Base-by-base conservation (phyloP, 768 basidiomycete genomes). In the Lactarius psammicola region DNA sequence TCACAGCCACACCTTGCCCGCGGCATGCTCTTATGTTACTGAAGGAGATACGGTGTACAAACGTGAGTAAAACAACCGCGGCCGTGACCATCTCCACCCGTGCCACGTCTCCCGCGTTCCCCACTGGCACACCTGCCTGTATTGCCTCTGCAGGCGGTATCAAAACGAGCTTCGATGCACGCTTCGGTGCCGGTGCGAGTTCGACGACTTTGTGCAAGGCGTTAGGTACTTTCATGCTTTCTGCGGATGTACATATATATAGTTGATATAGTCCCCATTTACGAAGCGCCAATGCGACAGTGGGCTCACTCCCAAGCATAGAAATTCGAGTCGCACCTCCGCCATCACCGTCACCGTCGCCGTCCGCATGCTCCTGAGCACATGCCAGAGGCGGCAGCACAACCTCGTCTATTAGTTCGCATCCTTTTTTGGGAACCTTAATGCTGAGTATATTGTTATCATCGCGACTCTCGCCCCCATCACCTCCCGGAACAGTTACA, bases 51-150 rank as follows among this genome's bases (percentile, higher is more conserved):
- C 3, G 13, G 3, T 36, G 34, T 38, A 38, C 5, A 59, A 66
- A 66, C 1, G 17, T n/a, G 17, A 59, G 0, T 17, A 59, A 18
- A 38, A 66, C 26, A 3, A 54, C 56, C 17, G 55, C 26, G 2
- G 63, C 33, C n/a, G 65, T 66, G 18, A 51, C 57, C 4, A 40
- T 31, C 62, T 63, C 66, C 33, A 59, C 66, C 40, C 63, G 4
- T 2, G 31, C 66, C 28, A 67, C 66, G 9, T 63, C 61, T 15
- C 57, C 6, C 34, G 26, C 56, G 23, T 63, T 38, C 1, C 62
- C 66, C 10, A 67, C 57, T 13, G 61, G 60, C 26, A 66, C 65
- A 15, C 31, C 51, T 40, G 40, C 57, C 2, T 17, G 49, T 51
- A 55, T 9, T 0, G 40, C 17, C 28, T 44, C 40, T 4, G 26